phyloP scores from a whole-genome alignment of 129 eudicot genomes.

The Escallonia herrerae region DNA sequence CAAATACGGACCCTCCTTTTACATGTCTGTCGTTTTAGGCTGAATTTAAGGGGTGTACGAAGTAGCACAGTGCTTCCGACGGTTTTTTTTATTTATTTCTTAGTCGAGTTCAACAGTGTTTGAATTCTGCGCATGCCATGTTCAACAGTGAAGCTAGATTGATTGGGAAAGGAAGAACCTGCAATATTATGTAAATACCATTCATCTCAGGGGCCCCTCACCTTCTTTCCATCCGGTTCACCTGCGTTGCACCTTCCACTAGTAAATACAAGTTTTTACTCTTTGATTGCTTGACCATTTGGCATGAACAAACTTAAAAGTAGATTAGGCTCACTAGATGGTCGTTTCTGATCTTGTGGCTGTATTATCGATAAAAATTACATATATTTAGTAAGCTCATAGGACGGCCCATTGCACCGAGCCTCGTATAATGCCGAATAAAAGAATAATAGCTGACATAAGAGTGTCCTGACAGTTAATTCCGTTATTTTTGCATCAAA shows the following conservation, averaged over 20 bases:
- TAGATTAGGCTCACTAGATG: no score
- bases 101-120: slow-evolving; percentile 1
- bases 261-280: no score
- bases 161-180: slow-evolving; percentile 8
- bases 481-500: slow-evolving; percentile 7
- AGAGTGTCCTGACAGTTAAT: slow-evolving; percentile 7
- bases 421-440: no score
- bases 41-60: neutral
- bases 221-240: neutral
- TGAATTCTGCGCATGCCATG: slow-evolving; percentile 13
- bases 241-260: no score
- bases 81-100: neutral
- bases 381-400: no score
- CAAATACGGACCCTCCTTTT: slow-evolving; percentile 1
- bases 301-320: no score
- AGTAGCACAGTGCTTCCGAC: neutral
- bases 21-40: slow-evolving; percentile 3
- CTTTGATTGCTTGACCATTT: no score
- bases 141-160: slow-evolving; percentile 6
- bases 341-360: no score
- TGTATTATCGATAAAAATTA: no score
- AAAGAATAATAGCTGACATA: neutral
- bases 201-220: neutral
- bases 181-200: neutral
- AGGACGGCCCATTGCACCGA: no score